phyloP scores from a whole-genome alignment of 2,329 filamentous ascomycete genomes.

The Ophiostoma angusticollis region DNA sequence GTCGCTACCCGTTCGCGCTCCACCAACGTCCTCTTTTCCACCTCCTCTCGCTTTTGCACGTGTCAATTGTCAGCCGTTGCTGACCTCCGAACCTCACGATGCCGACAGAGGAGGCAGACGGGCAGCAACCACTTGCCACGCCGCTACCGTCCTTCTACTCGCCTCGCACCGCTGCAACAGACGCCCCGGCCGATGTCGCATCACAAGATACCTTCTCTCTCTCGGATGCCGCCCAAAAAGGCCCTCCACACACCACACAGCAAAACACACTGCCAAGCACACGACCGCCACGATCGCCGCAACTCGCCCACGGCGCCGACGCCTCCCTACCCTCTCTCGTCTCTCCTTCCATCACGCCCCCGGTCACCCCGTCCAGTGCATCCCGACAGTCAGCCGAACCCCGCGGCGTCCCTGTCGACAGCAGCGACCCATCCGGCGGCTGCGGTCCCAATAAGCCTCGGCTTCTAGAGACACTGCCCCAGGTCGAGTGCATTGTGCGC shows the following conservation, averaged over 20 bases:
- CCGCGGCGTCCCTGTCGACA: constrained; percentile 47
- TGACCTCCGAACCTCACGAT: not conserved
- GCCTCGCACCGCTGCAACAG: constrained; percentile 10
- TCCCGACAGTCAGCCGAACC: constrained; percentile 20
- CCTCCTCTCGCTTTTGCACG: too few species aligned
- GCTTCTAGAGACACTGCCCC: constrained; percentile 61
- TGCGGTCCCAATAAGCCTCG: constrained; percentile 54
- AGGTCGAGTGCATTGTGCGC: constrained; percentile 87
- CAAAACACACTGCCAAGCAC: not conserved
- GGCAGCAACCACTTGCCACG: not conserved
- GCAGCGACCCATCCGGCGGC: constrained; percentile 42
- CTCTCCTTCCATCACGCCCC: constrained; percentile 4
- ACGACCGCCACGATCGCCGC: not conserved
- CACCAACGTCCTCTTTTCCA: too few species aligned
- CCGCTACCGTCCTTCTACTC: constrained; percentile 13
- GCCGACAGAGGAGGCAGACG: not conserved
- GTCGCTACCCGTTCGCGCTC: too few species aligned
- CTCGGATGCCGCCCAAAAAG: not conserved
- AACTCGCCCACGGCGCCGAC: not conserved
- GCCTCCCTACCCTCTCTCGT: constrained; percentile 1
- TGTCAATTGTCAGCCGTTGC: not conserved
- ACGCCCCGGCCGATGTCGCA: constrained; percentile 11
- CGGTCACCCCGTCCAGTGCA: not conserved
- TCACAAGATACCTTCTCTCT: constrained; percentile 7
- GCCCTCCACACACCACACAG: not conserved